Evolutionary conservation across 1,284 basidiomycete genomes (phyloP).

Genomic region (Wolfiporia cocos): DNA sequence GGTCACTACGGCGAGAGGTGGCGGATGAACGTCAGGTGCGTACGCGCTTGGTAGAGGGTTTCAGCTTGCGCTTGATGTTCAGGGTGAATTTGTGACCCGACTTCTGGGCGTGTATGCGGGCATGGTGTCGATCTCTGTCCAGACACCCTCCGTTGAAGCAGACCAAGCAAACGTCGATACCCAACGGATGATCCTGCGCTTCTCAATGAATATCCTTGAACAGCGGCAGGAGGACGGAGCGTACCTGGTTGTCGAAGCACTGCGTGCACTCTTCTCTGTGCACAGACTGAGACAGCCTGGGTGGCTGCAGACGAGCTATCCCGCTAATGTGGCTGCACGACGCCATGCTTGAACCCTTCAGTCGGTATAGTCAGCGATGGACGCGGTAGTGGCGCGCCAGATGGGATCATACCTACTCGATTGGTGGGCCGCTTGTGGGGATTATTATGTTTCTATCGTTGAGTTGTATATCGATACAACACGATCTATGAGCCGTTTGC

Average conservation of each 20-base stretch:
- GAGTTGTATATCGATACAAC: too few relatives aligned
- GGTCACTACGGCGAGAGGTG: not conserved
- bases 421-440: too few relatives aligned
- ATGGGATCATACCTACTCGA: too few relatives aligned
- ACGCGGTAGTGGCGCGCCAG: too few relatives aligned
- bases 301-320: slow-evolving; percentile 33
- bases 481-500: too few relatives aligned
- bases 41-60: slow-evolving; percentile 63
- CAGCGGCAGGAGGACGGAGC: not conserved
- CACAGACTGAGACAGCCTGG: slow-evolving; percentile 47
- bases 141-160: slow-evolving; percentile 95
- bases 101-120: slow-evolving; percentile 64
- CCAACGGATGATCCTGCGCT: slow-evolving; percentile 61
- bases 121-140: slow-evolving; percentile 59
- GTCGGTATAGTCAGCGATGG: too few relatives aligned
- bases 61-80: slow-evolving; percentile 76
- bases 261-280: slow-evolving; percentile 91
- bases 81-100: slow-evolving; percentile 74
- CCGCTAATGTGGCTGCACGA: slow-evolving; percentile 29
- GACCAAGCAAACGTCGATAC: slow-evolving; percentile 84
- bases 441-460: too few relatives aligned
- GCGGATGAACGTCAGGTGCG: slow-evolving; percentile 23
- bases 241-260: slow-evolving; percentile 92
- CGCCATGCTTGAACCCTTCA: slow-evolving; percentile 11
- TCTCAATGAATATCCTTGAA: not conserved